Conservation (phyloP, 352 stramenopile genomes). For the Pythium plurisporium region DNA sequence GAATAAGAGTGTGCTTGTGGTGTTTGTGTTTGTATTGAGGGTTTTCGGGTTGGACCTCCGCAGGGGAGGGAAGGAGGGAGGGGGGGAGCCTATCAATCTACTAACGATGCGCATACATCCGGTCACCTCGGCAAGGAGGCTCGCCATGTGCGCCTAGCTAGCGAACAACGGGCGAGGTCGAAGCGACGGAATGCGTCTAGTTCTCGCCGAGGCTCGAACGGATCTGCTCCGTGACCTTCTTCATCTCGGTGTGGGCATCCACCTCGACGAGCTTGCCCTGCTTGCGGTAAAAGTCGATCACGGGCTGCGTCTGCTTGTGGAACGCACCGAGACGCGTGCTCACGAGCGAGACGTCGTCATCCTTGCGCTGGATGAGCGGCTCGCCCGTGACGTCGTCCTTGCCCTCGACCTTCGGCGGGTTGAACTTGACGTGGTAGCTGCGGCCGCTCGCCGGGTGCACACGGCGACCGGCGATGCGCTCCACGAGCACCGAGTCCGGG, state of each 20-base stretch:
- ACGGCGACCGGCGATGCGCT: constrained; percentile 95
- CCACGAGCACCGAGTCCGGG: constrained; percentile 93
- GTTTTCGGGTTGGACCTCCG: not conserved
- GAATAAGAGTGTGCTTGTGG: not conserved
- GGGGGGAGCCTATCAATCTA: not conserved
- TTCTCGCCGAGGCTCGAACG: constrained; percentile 58
- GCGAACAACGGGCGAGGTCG: too few relatives aligned
- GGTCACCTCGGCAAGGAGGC: not conserved
- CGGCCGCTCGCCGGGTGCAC: constrained; percentile 94
- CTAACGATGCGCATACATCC: not conserved
- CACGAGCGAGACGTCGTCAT: constrained; percentile 95
- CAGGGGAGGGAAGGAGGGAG: too few relatives aligned
- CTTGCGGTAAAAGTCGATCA: constrained; percentile 90
- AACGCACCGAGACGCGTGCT: constrained; percentile 91
- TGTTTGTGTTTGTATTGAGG: not conserved
- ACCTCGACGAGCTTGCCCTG: constrained; percentile 86
- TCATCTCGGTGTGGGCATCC: constrained; percentile 89
- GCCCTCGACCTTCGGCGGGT: constrained; percentile 88
- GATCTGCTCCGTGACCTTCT: constrained; percentile 81
- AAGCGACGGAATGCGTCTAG: too few relatives aligned
- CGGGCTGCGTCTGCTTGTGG: constrained; percentile 96
- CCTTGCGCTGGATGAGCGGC: constrained; percentile 95
- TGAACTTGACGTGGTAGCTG: constrained; percentile 98
- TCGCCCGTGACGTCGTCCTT: constrained; percentile 95
- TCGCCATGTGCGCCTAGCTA: too few relatives aligned